These are phyloP conservation scores for Xylariaceae sp. DNA, from an alignment of 2,329 filamentous ascomycete genomes.

Conservation along the genomic window DNA sequence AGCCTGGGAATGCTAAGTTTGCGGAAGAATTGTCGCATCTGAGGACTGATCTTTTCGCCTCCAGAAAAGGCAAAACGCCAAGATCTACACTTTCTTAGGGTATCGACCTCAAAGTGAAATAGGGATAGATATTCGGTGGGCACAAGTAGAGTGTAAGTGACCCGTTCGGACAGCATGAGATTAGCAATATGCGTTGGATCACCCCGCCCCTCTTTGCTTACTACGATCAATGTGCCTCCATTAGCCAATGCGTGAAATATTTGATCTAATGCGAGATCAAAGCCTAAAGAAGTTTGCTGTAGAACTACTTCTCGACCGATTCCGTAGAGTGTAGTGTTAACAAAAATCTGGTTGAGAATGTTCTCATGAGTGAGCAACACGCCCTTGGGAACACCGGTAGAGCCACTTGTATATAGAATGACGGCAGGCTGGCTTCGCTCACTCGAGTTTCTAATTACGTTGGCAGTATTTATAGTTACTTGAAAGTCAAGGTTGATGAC, in stretches of 20 bases:
- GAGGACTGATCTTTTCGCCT: slow-evolving; percentile 35
- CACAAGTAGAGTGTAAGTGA: slow-evolving; percentile 40
- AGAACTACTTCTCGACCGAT: slow-evolving; percentile 32
- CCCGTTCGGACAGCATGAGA: slow-evolving; percentile 33
- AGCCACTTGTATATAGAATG: slow-evolving; percentile 32
- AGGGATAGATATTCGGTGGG: slow-evolving; percentile 40
- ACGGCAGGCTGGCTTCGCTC: slow-evolving; percentile 20
- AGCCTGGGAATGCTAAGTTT: slow-evolving; percentile 6
- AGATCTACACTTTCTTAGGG: slow-evolving; percentile 15
- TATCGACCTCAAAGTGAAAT: slow-evolving; percentile 17
- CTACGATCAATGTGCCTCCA: slow-evolving; percentile 39
- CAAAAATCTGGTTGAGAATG: slow-evolving; percentile 22
- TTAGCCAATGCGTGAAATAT: slow-evolving; percentile 35
- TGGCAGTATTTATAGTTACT: not conserved
- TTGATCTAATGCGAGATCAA: slow-evolving; percentile 40
- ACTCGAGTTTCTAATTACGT: too few relatives aligned
- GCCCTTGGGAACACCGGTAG: slow-evolving; percentile 39
- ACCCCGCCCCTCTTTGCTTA: slow-evolving; percentile 29
- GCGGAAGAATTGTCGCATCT: not conserved
- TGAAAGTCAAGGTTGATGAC: too few relatives aligned
- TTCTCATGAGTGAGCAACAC: slow-evolving; percentile 28
- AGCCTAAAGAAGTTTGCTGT: slow-evolving; percentile 41
- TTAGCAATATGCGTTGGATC: slow-evolving; percentile 38
- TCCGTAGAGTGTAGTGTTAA: slow-evolving; percentile 10
- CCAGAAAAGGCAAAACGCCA: slow-evolving; percentile 39